Evolutionary conservation across 352 stramenopile species (phyloP).

Genomic region (Pseudoperonospora humuli): DNA sequence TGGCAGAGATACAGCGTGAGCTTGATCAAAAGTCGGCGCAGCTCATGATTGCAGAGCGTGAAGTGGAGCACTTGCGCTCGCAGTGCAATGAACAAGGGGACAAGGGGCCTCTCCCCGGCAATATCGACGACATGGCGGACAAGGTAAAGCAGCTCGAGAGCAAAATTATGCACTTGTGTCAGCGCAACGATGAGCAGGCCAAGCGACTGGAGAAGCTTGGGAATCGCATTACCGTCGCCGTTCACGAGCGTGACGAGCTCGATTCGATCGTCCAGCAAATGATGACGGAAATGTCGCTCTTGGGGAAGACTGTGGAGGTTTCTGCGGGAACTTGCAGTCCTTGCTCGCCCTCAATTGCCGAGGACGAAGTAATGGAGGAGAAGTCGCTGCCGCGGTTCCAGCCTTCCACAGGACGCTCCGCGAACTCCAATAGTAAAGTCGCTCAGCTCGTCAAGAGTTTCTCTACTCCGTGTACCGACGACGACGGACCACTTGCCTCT

Average conservation of each 20-base stretch:
- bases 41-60: conserved; percentile 38
- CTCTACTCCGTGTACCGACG: conserved; percentile 26
- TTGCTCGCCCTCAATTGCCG: conserved; percentile 15
- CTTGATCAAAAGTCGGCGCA: conserved; percentile 50
- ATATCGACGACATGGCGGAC: conserved; percentile 25
- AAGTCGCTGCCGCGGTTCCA: conserved; percentile 4
- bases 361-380: conserved; percentile 22
- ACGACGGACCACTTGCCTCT: conserved; percentile 5
- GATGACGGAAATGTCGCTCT: conserved; percentile 45
- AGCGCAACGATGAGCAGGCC: conserved; percentile 57
- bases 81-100: conserved; percentile 6
- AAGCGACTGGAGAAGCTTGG: conserved; percentile 42
- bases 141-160: conserved; percentile 49
- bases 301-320: conserved; percentile 18
- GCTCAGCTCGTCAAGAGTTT: conserved; percentile 74
- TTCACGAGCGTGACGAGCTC: conserved; percentile 48
- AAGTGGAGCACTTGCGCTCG: conserved; percentile 36
- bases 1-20: conserved; percentile 46
- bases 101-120: neutral
- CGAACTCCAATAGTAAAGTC: conserved; percentile 43
- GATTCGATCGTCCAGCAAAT: conserved; percentile 55
- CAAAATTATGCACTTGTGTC: conserved; percentile 34
- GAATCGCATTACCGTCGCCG: conserved; percentile 32
- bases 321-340: conserved; percentile 5
- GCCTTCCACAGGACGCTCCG: conserved; percentile 34